Evolutionary conservation across 306 rosid species (phyloP).

Genomic region (Quercus suber): DNA sequence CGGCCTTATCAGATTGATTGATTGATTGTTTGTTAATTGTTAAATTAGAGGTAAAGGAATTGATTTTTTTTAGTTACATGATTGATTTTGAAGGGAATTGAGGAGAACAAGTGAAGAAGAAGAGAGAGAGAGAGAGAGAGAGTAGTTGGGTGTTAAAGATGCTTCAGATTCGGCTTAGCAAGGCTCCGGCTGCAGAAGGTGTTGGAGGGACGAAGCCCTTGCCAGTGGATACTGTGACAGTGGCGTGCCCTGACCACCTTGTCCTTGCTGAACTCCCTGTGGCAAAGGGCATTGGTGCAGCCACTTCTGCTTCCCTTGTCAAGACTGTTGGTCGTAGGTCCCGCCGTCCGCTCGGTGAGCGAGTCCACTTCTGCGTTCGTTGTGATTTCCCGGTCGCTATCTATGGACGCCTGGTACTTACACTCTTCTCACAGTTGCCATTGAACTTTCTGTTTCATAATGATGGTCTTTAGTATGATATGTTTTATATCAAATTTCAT

Average conservation of each 20-base stretch:
- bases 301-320: conserved; percentile 60
- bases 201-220: conserved; percentile 52
- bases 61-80: not conserved
- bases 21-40: not conserved
- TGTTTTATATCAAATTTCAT: not conserved
- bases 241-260: conserved; percentile 98
- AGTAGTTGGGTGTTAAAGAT: conserved; percentile 33
- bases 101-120: not conserved
- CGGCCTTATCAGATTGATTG: not conserved
- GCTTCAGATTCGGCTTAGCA: conserved; percentile 97
- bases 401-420: conserved; percentile 83
- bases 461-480: not conserved
- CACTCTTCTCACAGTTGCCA: not conserved
- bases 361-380: conserved; percentile 95
- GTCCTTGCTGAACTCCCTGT: conserved; percentile 97
- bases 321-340: conserved; percentile 90
- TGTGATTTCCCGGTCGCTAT: conserved; percentile 90
- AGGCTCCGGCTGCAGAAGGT: conserved; percentile 57
- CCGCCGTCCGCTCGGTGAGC: conserved; percentile 96
- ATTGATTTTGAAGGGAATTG: conserved; percentile 1
- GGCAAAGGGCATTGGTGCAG: conserved; percentile 91
- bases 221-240: conserved; percentile 74
- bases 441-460: conserved; percentile 4
- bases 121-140: conserved; percentile 10
- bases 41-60: not conserved